Conservation (phyloP, 305 asterid genomes). For the Caryopteris hybrid region DNA sequence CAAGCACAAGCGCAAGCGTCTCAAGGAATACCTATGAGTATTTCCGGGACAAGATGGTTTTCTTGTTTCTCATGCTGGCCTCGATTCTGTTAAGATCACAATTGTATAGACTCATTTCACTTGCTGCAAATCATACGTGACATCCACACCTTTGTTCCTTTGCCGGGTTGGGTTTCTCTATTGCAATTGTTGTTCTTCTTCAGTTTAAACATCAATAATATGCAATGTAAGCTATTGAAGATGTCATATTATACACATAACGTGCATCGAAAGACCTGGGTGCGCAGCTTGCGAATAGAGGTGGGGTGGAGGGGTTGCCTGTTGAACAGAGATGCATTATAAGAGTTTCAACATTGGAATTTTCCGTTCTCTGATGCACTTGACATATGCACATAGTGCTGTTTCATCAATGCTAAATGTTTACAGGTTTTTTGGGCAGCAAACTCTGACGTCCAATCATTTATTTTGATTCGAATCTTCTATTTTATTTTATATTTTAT, state of each 20-base stretch:
- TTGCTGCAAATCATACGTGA: not conserved
- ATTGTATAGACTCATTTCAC: not conserved
- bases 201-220: not conserved
- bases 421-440: too few relatives aligned
- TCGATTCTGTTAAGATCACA: constrained; percentile 42
- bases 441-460: too few relatives aligned
- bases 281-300: too few relatives aligned
- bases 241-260: not conserved
- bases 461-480: too few relatives aligned
- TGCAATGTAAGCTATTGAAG: not conserved
- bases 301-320: not conserved
- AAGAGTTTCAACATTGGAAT: not conserved
- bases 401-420: too few relatives aligned
- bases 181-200: not conserved
- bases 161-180: not conserved
- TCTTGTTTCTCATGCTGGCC: constrained; percentile 56
- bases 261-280: not conserved
- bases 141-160: not conserved
- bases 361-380: too few relatives aligned
- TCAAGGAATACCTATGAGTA: constrained; percentile 8
- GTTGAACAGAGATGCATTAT: not conserved
- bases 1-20: not conserved
- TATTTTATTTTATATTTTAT: too few relatives aligned
- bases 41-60: constrained; percentile 42
- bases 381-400: too few relatives aligned